Percentiles rank a stretch among this genome's conserved stretches.
phyloP scores from a whole-genome alignment of 208 protist species.

The Acanthamoeba healyi region DNA sequence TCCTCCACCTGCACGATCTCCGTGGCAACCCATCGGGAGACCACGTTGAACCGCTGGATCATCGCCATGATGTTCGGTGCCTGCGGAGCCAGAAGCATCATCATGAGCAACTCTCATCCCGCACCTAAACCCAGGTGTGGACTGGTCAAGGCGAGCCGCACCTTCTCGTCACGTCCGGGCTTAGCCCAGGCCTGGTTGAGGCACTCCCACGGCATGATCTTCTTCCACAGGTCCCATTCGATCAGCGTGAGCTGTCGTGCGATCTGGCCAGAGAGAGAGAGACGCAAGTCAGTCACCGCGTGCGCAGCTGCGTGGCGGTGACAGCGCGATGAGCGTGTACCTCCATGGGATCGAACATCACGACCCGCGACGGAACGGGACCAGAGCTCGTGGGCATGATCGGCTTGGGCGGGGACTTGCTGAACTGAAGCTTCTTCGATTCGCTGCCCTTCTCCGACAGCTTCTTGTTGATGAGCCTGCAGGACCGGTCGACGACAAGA shows the following conservation, averaged over 20 bases:
- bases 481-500: neutral
- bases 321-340: neutral
- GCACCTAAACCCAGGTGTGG: too few relatives aligned
- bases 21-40: conserved; percentile 83
- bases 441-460: conserved; percentile 48
- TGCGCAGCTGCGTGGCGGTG: too few relatives aligned
- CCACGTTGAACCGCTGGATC: conserved; percentile 84
- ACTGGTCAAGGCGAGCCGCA: too few relatives aligned
- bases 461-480: conserved; percentile 68
- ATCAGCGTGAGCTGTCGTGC: conserved; percentile 86
- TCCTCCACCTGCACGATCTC: conserved; percentile 80
- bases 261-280: conserved; percentile 40
- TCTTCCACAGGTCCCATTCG: conserved; percentile 80
- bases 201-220: conserved; percentile 84
- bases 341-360: conserved; percentile 7
- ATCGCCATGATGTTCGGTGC: conserved; percentile 83
- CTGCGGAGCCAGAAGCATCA: neutral
- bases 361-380: neutral
- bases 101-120: neutral
- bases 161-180: conserved; percentile 70
- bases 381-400: conserved; percentile 30
- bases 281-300: neutral
- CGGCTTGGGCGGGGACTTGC: conserved; percentile 36
- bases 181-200: conserved; percentile 82
- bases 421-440: conserved; percentile 67